Base-by-base conservation (phyloP, 352 stramenopile species). In the Phytophthora multivora region DNA sequence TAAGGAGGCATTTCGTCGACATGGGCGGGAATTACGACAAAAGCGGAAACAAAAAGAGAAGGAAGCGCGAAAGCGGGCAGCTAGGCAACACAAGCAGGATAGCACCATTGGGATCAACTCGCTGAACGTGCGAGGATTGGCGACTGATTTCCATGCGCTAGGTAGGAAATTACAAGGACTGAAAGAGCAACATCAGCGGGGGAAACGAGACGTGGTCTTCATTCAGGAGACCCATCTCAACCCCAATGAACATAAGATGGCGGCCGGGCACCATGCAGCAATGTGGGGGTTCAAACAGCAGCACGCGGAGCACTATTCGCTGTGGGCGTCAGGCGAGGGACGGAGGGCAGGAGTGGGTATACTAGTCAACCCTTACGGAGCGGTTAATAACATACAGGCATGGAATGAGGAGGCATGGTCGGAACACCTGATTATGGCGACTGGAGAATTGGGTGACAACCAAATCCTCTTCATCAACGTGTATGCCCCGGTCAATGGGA, bases 221-320 rank as follows among this genome's bases (percentile, higher is more conserved):
- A 9, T 62, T 11, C 53, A 62, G 39, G 53, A 62, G 19, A 62
- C 53, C 6, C 53, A 62, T 35, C 43, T 54, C 6, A 30, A 25
- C 0, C 12, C 25, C 3, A 7, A 11, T 1, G 53, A 62, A 12
- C 33, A 54, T 10, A n/a, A 1, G 1, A 15, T 5, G 21, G 43
- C 33, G 7, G 7, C 5, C 2, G 15, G 5, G 7, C 31, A 48
- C 12, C 19, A 49, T 26, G 53, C 31, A 3, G 53, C 43, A 2
- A 62, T 63, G 26, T 63, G 45, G 54, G 43, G 54, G 0, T 63
- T 51, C 12, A 63, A 51, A n/a, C 11, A 42, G 12, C 3, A 2
- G 45, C 23, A 3, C 4, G 12, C 2, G 26, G 36, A 0, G 4
- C 55, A 36, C 1, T 63, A 43, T 5, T 35, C n/a, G n/a, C n/a